Conservation (phyloP, 1,284 basidiomycete species). For the Quambalaria eucalypti region DNA sequence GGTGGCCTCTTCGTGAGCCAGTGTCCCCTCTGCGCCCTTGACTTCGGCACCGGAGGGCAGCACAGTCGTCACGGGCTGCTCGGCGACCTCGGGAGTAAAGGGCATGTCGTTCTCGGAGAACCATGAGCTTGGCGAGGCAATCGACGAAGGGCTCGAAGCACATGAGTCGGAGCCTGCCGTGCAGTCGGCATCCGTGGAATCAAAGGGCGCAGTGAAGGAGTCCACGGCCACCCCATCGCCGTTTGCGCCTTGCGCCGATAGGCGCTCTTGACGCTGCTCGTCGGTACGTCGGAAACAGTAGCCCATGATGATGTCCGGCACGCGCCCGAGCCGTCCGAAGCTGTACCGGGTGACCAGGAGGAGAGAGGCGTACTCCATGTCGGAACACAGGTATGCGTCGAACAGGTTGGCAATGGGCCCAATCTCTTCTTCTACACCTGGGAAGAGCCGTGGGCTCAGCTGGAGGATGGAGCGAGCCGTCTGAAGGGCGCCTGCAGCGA, state of each 20-base stretch:
- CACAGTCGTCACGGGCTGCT: too few relatives aligned
- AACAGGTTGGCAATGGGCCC: slow-evolving; percentile 63
- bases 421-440: slow-evolving; percentile 50
- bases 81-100: too few relatives aligned
- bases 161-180: slow-evolving; percentile 5
- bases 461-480: slow-evolving; percentile 70
- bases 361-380: slow-evolving; percentile 80
- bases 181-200: slow-evolving; percentile 4
- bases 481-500: slow-evolving; percentile 77
- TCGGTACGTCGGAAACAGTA: slow-evolving; percentile 57
- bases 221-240: slow-evolving; percentile 25
- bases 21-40: too few relatives aligned
- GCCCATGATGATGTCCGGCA: slow-evolving; percentile 83
- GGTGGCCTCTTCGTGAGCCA: too few relatives aligned
- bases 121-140: slow-evolving; percentile 38
- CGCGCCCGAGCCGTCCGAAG: slow-evolving; percentile 83
- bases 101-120: slow-evolving; percentile 9
- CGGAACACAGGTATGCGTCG: slow-evolving; percentile 72
- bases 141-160: slow-evolving; percentile 31
- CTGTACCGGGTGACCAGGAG: slow-evolving; percentile 96
- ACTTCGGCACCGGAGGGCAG: too few relatives aligned
- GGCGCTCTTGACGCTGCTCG: background rate
- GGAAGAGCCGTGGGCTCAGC: slow-evolving; percentile 1
- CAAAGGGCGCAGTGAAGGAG: background rate
- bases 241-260: background rate